These are phyloP conservation scores for Boechera divaricarpa DNA, from an alignment of 345 rosid genomes.

Conservation along the genomic window DNA sequence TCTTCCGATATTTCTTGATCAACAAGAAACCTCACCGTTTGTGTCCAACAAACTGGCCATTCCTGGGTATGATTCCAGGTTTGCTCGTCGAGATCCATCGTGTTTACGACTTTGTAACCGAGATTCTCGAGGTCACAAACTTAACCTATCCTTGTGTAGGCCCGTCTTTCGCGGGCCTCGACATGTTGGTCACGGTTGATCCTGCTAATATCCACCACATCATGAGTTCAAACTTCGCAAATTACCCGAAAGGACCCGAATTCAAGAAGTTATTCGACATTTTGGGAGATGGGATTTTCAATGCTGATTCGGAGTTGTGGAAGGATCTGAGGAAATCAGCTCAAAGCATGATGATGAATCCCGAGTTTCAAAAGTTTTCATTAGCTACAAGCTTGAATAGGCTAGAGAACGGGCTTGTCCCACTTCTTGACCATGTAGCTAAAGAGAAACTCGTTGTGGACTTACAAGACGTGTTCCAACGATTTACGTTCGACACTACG, in stretches of 20 bases:
- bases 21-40: slow-evolving; percentile 36
- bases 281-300: slow-evolving; percentile 53
- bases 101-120: slow-evolving; percentile 42
- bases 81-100: slow-evolving; percentile 34
- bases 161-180: slow-evolving; percentile 32
- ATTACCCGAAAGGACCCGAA: slow-evolving; percentile 47
- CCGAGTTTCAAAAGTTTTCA: slow-evolving; percentile 38
- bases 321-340: slow-evolving; percentile 45
- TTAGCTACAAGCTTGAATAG: slow-evolving; percentile 34
- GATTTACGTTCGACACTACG: slow-evolving; percentile 57
- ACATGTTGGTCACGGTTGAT: slow-evolving; percentile 45
- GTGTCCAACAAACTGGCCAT: slow-evolving; percentile 41
- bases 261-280: slow-evolving; percentile 48
- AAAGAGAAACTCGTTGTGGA: slow-evolving; percentile 39
- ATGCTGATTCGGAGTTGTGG: slow-evolving; percentile 50
- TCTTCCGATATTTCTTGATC: slow-evolving; percentile 26
- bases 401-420: slow-evolving; percentile 43
- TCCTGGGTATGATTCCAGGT: slow-evolving; percentile 47
- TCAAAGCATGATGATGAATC: slow-evolving; percentile 37
- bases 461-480: slow-evolving; percentile 51
- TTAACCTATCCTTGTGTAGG: slow-evolving; percentile 41
- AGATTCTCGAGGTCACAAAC: slow-evolving; percentile 33
- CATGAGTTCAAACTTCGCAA: slow-evolving; percentile 45
- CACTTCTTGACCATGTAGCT: slow-evolving; percentile 48
- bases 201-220: slow-evolving; percentile 50